These are phyloP conservation scores for Aegilops longissima DNA, from an alignment of 176 grass and related monocot genomes.

Conservation along the genomic window DNA sequence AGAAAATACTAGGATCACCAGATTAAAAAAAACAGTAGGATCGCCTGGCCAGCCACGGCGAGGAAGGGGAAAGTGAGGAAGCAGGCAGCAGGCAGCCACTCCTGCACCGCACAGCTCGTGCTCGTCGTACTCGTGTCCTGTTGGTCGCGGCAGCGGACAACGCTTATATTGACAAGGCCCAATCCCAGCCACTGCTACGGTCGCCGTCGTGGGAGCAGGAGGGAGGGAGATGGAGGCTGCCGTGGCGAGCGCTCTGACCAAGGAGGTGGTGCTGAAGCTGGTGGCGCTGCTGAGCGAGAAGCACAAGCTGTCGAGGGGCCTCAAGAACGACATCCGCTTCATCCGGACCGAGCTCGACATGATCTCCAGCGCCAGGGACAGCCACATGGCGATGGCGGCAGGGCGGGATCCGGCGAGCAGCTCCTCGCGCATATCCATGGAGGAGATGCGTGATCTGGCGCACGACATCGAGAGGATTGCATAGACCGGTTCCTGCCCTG, in stretches of 20 bases:
- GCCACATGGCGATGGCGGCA: not conserved
- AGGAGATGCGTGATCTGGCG: constrained; percentile 13
- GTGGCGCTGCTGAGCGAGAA: constrained; percentile 1
- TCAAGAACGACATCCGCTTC: constrained; percentile 11
- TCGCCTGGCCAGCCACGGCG: too few species aligned
- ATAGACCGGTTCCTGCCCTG: constrained; percentile 6
- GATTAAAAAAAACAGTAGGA: too few species aligned
- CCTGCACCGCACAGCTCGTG: too few species aligned
- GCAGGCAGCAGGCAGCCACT: too few species aligned
- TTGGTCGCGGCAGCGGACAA: too few species aligned
- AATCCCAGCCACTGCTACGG: not conserved
- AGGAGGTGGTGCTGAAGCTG: not conserved
- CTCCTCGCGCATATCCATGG: not conserved
- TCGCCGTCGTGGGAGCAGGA: not conserved
- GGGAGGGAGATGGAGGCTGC: not conserved
- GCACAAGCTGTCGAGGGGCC: constrained; percentile 2
- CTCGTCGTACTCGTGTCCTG: too few species aligned
- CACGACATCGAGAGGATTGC: constrained; percentile 9
- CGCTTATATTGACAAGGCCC: not conserved
- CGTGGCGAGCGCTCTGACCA: constrained; percentile 6
- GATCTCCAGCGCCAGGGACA: not conserved
- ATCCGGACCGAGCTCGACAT: constrained; percentile 8
- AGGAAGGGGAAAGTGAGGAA: not conserved
- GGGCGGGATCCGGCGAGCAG: not conserved
- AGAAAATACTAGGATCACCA: too few species aligned